phyloP scores from a whole-genome alignment of 2,329 filamentous ascomycete genomes.

The Fusarium sp. region DNA sequence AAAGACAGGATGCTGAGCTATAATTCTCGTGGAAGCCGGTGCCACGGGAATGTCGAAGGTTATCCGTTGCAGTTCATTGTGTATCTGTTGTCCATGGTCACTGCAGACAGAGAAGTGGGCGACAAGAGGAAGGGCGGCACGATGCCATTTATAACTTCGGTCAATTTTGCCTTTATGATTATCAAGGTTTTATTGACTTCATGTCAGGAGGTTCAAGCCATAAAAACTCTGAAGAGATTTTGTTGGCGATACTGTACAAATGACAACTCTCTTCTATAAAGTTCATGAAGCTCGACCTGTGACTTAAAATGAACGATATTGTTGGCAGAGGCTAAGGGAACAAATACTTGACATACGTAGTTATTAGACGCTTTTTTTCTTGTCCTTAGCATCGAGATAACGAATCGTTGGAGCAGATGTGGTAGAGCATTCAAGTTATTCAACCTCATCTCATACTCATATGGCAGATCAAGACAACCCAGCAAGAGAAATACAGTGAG shows the following conservation, averaged over 20 bases:
- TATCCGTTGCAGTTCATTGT: background rate
- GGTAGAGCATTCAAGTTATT: no score
- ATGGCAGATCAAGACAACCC: no score
- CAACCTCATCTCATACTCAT: no score
- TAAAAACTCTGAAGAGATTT: background rate
- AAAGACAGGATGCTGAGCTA: background rate
- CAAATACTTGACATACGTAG: no score
- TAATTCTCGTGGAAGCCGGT: background rate
- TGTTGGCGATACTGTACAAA: background rate
- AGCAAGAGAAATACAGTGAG: no score
- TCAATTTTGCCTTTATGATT: background rate
- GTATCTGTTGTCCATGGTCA: background rate
- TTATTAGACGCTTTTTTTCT: no score
- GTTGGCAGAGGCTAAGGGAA: background rate
- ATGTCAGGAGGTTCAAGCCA: background rate
- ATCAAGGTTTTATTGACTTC: background rate
- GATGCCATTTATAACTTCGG: background rate
- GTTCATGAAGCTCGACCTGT: background rate
- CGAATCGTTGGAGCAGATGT: no score
- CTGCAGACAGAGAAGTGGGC: background rate
- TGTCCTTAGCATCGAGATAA: no score
- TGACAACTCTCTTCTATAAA: background rate
- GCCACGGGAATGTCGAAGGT: background rate
- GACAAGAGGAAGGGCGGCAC: background rate
- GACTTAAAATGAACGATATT: background rate